Evolutionary conservation across 495 filamentous ascomycete species (phyloP).

Genomic region (Trichoderma asperelloides): DNA sequence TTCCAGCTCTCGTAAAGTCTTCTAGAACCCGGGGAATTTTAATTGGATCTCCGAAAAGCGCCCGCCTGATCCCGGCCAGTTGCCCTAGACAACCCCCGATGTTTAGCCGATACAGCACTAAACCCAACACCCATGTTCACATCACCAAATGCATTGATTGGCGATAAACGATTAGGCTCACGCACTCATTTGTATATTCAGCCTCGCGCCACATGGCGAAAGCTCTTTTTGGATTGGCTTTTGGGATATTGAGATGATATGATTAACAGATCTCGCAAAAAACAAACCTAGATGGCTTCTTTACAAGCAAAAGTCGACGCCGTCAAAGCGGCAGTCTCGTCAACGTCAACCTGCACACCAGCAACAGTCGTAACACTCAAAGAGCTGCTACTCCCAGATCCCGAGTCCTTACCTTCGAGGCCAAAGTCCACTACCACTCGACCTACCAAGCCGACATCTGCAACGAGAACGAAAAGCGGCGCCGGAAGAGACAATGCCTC

Average conservation of each 20-base stretch:
- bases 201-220: neutral
- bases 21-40: neutral
- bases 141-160: neutral
- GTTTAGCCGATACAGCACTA: slow-evolving; percentile 1
- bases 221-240: slow-evolving; percentile 4
- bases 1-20: slow-evolving; percentile 6
- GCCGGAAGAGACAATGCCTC: slow-evolving; percentile 16
- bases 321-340: slow-evolving; percentile 42
- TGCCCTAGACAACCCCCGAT: slow-evolving; percentile 11
- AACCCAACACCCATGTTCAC: neutral
- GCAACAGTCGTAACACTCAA: slow-evolving; percentile 39
- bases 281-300: slow-evolving; percentile 34
- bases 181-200: neutral
- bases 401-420: slow-evolving; percentile 22
- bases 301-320: slow-evolving; percentile 33
- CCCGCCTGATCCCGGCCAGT: neutral
- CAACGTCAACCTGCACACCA: slow-evolving; percentile 44
- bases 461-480: slow-evolving; percentile 10
- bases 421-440: slow-evolving; percentile 27
- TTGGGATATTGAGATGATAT: slow-evolving; percentile 13
- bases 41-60: neutral
- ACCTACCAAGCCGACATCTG: slow-evolving; percentile 24
- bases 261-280: slow-evolving; percentile 14
- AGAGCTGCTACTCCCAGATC: slow-evolving; percentile 35
- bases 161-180: neutral